Evolutionary conservation across 2,329 filamentous ascomycete genomes (phyloP), one percentile per base, ranked within the genome.

Genomic region (Colletotrichum gigasporum): DNA sequence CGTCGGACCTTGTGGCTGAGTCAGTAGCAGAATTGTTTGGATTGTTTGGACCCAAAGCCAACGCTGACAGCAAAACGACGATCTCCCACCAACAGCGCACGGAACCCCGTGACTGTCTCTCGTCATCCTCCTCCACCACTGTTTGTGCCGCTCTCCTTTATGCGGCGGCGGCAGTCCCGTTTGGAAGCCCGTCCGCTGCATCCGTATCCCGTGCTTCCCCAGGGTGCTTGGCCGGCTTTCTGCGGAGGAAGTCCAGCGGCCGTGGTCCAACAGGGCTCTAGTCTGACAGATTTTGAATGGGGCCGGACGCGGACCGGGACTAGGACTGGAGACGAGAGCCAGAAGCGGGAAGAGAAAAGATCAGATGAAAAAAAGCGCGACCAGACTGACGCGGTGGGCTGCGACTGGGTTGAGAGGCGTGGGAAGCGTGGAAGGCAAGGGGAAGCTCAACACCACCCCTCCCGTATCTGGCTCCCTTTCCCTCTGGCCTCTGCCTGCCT

Each of bases 361-460:
- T 71, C 68, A 69, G 69, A 70, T 47, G 69, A 65, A 69, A 66
- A n/a, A 66, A 55, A 45, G 50, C 50, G 52, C 58, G 26, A 24
- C 51, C 50, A 47, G 24, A 22, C 11, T 28, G 37, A 50, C 26
- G n/a, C 26, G 28, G 41, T 39, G 42, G 39, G 20, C 32, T 26
- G 14, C 14, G 28, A 47, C 14, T 45, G 16, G 39, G 7, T 26
- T 11, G 8, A 45, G 41, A 45, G 60, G 45, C 30, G 26, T 58
- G 54, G 37, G 30, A 60, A 28, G 57, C 37, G 30, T 60, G 37
- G 30, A 54, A 59, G 20, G 41, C 45, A 58, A 28, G 53, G 53
- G 53, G 22, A 50, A 30, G 26, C 56, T 60, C 47, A 24, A 60
- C 41, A 28, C 45, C 12, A 42, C 37, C 28, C 35, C n/a, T 41